Evolutionary conservation across 2,329 filamentous ascomycete species (phyloP).

Genomic region (Fusarium subtropicale): DNA sequence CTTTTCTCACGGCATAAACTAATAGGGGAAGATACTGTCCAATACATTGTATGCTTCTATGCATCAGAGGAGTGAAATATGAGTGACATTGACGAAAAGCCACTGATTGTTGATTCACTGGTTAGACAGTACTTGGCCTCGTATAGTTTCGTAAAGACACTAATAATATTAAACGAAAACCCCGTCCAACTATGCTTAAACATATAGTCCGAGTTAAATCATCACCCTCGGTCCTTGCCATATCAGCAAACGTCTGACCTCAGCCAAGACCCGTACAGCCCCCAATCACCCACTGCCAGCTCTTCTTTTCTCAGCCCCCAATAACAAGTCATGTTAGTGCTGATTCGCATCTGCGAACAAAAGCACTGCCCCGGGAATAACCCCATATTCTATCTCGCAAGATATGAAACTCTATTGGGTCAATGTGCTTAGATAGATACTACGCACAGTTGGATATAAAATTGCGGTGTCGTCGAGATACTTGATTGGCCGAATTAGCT

Average conservation of each 20-base stretch:
- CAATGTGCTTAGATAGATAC: not conserved
- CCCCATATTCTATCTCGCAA: not conserved
- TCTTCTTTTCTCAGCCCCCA: not conserved
- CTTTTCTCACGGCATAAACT: not conserved
- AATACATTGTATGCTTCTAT: not conserved
- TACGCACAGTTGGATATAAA: not conserved
- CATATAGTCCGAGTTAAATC: not conserved
- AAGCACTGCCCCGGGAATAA: not conserved
- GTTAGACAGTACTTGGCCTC: too few relatives aligned
- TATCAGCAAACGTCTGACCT: conserved; percentile 12
- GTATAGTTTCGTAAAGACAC: too few relatives aligned
- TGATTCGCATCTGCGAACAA: conserved; percentile 13
- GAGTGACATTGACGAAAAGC: not conserved
- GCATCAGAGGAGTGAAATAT: not conserved
- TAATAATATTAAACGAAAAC: too few relatives aligned
- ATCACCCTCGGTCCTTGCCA: not conserved
- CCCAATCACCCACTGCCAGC: conserved; percentile 25
- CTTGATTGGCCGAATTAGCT: not conserved
- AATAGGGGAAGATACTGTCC: not conserved
- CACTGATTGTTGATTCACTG: not conserved
- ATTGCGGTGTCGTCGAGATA: not conserved
- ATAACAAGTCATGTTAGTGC: conserved; percentile 3
- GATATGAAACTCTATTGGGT: not conserved
- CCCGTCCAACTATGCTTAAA: not conserved
- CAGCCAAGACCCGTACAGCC: conserved; percentile 6